Conservation (phyloP, 2,329 filamentous ascomycete species). For the Trichocomaceae sp. region DNA sequence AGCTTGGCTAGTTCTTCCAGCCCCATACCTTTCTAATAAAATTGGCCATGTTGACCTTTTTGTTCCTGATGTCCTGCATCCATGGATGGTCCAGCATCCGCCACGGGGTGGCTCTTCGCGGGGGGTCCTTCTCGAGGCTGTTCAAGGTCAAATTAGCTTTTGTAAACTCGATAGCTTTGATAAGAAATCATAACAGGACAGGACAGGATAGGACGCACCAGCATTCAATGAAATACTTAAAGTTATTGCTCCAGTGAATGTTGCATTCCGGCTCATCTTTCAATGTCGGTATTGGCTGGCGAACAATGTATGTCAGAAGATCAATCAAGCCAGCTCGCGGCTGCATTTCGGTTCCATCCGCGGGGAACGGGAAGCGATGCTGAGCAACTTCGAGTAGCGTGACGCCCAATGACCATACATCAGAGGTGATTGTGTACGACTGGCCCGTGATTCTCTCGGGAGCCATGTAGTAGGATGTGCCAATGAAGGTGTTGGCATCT, state of each 20-base stretch:
- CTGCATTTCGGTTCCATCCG: conserved; percentile 92
- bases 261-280: conserved; percentile 88
- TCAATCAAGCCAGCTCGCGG: conserved; percentile 89
- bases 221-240: conserved; percentile 99
- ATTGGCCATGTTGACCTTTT: conserved; percentile 95
- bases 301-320: conserved; percentile 92
- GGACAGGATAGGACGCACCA: conserved; percentile 59
- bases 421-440: conserved; percentile 95
- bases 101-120: conserved; percentile 86
- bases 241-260: conserved; percentile 92
- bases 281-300: conserved; percentile 87
- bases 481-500: conserved; percentile 97
- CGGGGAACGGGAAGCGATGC: conserved; percentile 95
- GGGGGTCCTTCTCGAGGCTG: conserved; percentile 89
- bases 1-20: conserved; percentile 62
- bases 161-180: too few species aligned
- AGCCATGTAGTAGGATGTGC: conserved; percentile 98
- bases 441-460: conserved; percentile 96
- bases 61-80: conserved; percentile 94
- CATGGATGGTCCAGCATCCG: conserved; percentile 98
- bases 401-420: conserved; percentile 96
- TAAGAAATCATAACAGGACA: neutral
- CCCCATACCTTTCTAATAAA: conserved; percentile 96
- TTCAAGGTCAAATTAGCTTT: neutral
- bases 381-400: conserved; percentile 98